Evolutionary conservation across 2,329 filamentous ascomycete genomes (phyloP), one percentile per base, ranked within the genome.

Genomic region (Fusarium robinianum): DNA sequence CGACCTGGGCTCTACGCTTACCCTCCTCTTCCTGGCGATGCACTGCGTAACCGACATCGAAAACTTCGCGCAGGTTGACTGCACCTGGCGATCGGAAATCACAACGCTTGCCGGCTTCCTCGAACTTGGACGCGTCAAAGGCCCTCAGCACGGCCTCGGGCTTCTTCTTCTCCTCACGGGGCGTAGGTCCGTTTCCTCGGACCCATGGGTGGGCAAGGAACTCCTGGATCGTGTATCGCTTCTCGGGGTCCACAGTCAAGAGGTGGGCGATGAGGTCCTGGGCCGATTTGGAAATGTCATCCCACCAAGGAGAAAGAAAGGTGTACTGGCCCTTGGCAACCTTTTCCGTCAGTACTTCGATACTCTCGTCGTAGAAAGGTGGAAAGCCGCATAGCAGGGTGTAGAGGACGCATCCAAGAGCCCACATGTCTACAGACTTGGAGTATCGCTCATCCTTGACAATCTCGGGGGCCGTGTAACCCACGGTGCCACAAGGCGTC

Each of bases 351-450:
- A 99, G 80, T 1, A 95, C 87, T 64, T 96, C 90, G 57, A 99
- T 97, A 63, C 90, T 96, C 72, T 99, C 94, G 60, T 99, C 94
- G 68, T 99, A 96, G 71, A 99, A 99, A 3, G 94, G 94, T 8
- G 94, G 94, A 73, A 99, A 99, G 10, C 94, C 94, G 61, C 94
- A 99, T 11, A 99, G 85, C 2, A 99, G 76, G 1, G 94, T 99
- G 74, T 99, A 99, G 5, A 99, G 77, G 8, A 99, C 94, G 66
- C 94, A 99, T 10, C 94, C 94, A 21, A 99, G 72, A 4, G 94
- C 94, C 94, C 94, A 99, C 94, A 99, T 99, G 64, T 99, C 94
- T 31, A 99, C 94, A 37, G 90, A 95, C 76, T 97, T 99, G 24
- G 92, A 97, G 70, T 99, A 99, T 15, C 91, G 84, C 72, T 99